Conservation (phyloP, 176 grass and related monocot species). For the Guadua angustifolia region DNA sequence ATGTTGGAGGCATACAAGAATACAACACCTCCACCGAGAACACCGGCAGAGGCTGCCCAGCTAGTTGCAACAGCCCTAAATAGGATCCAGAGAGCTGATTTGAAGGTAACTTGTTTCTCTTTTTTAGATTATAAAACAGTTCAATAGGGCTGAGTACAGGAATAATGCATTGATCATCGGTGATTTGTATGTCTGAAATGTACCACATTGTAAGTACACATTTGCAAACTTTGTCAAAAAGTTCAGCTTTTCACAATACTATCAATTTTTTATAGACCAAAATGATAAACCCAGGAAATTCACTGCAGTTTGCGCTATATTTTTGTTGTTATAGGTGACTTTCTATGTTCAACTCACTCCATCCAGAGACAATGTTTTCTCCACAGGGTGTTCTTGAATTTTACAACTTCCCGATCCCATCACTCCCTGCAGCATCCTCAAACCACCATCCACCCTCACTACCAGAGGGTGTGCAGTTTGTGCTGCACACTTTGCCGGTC, state of each 20-base stretch:
- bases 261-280: conserved; percentile 4
- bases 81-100: conserved; percentile 43
- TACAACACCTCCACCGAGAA: conserved; percentile 37
- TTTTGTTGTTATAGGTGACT: not conserved
- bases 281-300: not conserved
- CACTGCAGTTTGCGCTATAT: not conserved
- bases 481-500: conserved; percentile 36
- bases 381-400: conserved; percentile 52
- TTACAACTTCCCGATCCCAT: conserved; percentile 45
- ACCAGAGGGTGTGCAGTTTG: conserved; percentile 13
- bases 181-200: not conserved
- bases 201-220: not conserved
- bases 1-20: conserved; percentile 58
- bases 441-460: not conserved
- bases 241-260: not conserved
- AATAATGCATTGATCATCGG: not conserved
- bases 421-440: not conserved
- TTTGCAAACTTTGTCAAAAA: not conserved
- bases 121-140: not conserved
- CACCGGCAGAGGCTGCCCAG: conserved; percentile 44
- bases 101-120: conserved; percentile 27
- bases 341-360: conserved; percentile 1
- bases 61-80: conserved; percentile 49
- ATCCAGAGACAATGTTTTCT: not conserved
- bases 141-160: not conserved